Evolutionary conservation across 345 rosid species (phyloP), one percentile per base, ranked within the genome.

Genomic region (Lepidium aucheri): DNA sequence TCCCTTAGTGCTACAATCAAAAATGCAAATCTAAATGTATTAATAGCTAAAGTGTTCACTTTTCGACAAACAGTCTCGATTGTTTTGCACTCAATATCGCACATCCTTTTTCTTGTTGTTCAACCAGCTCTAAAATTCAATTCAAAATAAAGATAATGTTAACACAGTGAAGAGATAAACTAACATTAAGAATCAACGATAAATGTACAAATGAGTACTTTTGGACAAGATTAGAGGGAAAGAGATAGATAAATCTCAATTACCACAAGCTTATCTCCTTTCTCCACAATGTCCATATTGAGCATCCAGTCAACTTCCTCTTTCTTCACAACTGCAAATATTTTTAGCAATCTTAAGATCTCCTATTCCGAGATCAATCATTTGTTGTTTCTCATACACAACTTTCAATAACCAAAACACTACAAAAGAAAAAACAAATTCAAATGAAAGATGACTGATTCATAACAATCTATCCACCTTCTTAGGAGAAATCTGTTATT

Each of bases 291-390:
- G 72, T 94, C 99, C 74, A 94, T 85, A 84, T 78, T 80, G 65
- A 88, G 67, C 35, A 94, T 85, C 99, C 99, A 94, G 73, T 94
- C 97, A 76, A 91, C 89, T 85, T 94, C 99, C 39, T 81, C 90
- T 78, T 91, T 90, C 95, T 90, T 91, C 85, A 94, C 1, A 70
- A 75, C 91, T 89, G 59, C 99, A 90, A 10, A 94, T 85, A 72
- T 87, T 91, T 84, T 89, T 95, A 41, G 96, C 84, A 59, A 88
- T 91, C 93, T 87, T 96, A 57, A 94, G 40, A 94, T 83, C 67
- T 94, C 81, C 56, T 74, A 88, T 85, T 94, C 99, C 2, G 96
- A 81, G 76, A 90, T 79, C 99, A 90, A 74, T 30, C 43, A 47
- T 17, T 53, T 7, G 9, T 24, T 24, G 26, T 38, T 15, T 13